Evolutionary conservation across 768 basidiomycete genomes (phyloP), one percentile per base, ranked within the genome.

Genomic region (Mycena belliarum): DNA sequence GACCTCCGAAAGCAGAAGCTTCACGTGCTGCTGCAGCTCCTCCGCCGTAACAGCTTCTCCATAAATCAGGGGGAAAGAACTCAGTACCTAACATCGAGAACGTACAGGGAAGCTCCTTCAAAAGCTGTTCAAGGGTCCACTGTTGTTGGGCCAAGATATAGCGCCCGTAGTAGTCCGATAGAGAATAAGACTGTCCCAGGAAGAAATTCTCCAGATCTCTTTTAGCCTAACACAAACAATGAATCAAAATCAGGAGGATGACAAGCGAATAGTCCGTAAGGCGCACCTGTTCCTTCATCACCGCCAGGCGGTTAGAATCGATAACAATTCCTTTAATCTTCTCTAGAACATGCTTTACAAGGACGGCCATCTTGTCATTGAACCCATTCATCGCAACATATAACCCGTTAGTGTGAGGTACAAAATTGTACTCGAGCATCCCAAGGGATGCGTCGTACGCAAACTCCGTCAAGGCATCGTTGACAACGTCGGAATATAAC

Each of bases 391-490:
- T 76, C 3, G 79, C 76, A 43, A 97, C 71, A 40, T 76, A 82
- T 46, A 97, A 69, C 2, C 91, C 91, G 14, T 85, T 85, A 2
- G 79, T 76, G 61, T 86, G 81, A 12, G 81, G 75, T 24, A 79
- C 73, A 59, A 95, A 80, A 60, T 74, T 79, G 71, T 95, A 98
- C 6, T 77, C 75, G 33, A 98, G 79, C 25, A 95, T 95, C 15
- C 96, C 97, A 24, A 98, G 82, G 40, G 91, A 88, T 12, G 97
- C 97, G 67, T 95, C 88, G 68, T 98, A 98, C 0, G 92, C 78
- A 65, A 89, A 94, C 73, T 99, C 97, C 7, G 86, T 86, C 49
- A 98, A 82, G 3, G 91, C 83, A 67, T 99, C 97, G 26, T 84
- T 85, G 63, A 98, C 89, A 29, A 98, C 79, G 61, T 95, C 90